These are phyloP conservation scores for Paraconiothyrium sp. DNA, from an alignment of 2,329 filamentous ascomycete genomes.

Conservation along the genomic window DNA sequence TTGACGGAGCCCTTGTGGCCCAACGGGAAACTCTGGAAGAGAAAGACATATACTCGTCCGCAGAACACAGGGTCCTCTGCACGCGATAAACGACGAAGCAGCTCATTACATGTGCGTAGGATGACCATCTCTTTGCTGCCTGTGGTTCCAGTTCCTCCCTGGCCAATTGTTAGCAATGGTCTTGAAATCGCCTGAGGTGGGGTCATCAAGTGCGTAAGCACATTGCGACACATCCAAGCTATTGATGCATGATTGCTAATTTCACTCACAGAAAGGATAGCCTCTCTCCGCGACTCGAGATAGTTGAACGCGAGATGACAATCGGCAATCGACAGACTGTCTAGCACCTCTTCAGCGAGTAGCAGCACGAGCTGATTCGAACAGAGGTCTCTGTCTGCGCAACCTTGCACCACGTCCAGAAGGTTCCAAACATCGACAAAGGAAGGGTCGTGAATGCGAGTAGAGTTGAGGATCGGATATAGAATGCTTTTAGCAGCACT, in stretches of 20 bases:
- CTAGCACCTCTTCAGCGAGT: slow-evolving; percentile 92
- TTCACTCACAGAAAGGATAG: slow-evolving; percentile 75
- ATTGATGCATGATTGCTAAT: not conserved
- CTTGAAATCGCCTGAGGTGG: not conserved
- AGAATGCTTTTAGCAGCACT: slow-evolving; percentile 84
- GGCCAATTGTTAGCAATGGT: not conserved
- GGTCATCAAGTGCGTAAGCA: not conserved
- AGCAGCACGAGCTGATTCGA: slow-evolving; percentile 86
- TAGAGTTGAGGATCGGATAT: slow-evolving; percentile 79
- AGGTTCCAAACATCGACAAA: slow-evolving; percentile 93
- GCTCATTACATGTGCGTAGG: slow-evolving; percentile 92
- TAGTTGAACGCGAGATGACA: slow-evolving; percentile 95
- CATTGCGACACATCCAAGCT: not conserved
- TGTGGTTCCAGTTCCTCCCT: slow-evolving; percentile 38
- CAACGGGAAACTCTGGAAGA: slow-evolving; percentile 96
- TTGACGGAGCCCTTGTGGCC: slow-evolving; percentile 98
- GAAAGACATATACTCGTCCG: slow-evolving; percentile 95
- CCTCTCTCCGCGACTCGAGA: slow-evolving; percentile 89
- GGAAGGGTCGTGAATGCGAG: slow-evolving; percentile 76
- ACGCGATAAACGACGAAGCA: slow-evolving; percentile 90
- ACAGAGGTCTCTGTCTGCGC: slow-evolving; percentile 77
- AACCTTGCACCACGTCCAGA: slow-evolving; percentile 87
- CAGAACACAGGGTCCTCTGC: slow-evolving; percentile 98
- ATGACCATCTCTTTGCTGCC: slow-evolving; percentile 84
- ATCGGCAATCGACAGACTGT: slow-evolving; percentile 92